A percentile compares a stretch with the other conserved stretches of the same genome.
Conservation (phyloP, 2,329 filamentous ascomycete genomes). For the Beauveria bassiana region DNA sequence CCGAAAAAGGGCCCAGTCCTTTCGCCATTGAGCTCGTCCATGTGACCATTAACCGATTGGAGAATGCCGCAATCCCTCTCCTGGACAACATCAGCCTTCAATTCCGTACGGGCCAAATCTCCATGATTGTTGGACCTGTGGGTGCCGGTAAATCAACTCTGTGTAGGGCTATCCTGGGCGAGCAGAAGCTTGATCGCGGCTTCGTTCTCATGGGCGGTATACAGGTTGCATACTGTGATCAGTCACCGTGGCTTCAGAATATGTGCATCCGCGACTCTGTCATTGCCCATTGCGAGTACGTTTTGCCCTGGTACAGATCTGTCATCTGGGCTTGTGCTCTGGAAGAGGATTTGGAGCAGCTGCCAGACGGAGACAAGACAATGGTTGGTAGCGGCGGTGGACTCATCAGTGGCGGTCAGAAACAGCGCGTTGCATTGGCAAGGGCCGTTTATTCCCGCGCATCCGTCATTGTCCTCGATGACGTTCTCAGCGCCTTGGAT, state of each 20-base stretch:
- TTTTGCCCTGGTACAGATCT: conserved; percentile 7
- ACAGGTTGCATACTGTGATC: conserved; percentile 13
- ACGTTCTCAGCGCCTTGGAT: conserved; percentile 28
- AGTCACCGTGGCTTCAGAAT: conserved; percentile 9
- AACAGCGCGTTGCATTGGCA: conserved; percentile 45
- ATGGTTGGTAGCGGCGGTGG: conserved; percentile 14
- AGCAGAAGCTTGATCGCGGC: conserved; percentile 12
- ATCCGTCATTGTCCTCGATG: conserved; percentile 82
- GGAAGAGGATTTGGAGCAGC: conserved; percentile 34
- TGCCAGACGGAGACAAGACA: conserved; percentile 7
- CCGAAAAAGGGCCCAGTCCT: conserved; percentile 7
- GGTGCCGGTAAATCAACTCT: conserved; percentile 17
- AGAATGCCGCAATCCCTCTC: neutral
- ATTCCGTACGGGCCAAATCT: conserved; percentile 18
- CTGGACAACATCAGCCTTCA: conserved; percentile 7
- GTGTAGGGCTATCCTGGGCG: conserved; percentile 16
- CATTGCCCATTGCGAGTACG: conserved; percentile 7
- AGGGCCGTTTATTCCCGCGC: conserved; percentile 85
- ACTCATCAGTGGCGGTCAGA: conserved; percentile 17
- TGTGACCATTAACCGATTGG: conserved; percentile 1
- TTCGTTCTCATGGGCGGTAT: conserved; percentile 12
- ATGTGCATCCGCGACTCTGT: conserved; percentile 9
- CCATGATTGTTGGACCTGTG: conserved; percentile 19
- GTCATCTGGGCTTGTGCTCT: conserved; percentile 7
- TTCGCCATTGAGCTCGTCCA: conserved; percentile 7